Evolutionary conservation across 1,284 basidiomycete species (phyloP).

Genomic region (Earliella scabrosa): DNA sequence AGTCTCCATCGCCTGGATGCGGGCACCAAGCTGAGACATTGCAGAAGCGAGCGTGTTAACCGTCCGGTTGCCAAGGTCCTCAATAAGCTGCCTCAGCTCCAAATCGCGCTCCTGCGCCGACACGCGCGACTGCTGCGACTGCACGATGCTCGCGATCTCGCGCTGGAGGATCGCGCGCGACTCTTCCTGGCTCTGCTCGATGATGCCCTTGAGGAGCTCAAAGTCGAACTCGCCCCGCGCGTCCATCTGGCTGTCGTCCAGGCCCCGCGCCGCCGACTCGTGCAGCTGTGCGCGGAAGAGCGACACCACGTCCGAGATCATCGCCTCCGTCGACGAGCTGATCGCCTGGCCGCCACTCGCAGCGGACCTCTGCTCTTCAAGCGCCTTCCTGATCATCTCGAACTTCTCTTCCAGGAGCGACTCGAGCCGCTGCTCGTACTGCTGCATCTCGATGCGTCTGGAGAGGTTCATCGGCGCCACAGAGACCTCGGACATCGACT

Average conservation of each 20-base stretch:
- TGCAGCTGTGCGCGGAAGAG: conserved; percentile 70
- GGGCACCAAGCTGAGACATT: conserved; percentile 62
- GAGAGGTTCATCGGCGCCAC: conserved; percentile 57
- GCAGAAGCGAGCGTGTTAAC: conserved; percentile 60
- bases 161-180: conserved; percentile 57
- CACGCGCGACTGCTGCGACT: conserved; percentile 29
- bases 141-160: conserved; percentile 53
- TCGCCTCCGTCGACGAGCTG: conserved; percentile 54
- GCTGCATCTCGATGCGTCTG: conserved; percentile 59
- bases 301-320: conserved; percentile 67
- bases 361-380: conserved; percentile 25
- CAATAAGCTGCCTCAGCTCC: conserved; percentile 44
- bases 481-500: conserved; percentile 46
- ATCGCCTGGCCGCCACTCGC: conserved; percentile 31
- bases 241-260: conserved; percentile 71
- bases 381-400: conserved; percentile 42
- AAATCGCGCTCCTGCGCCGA: conserved; percentile 26
- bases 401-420: conserved; percentile 70
- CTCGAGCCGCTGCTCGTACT: conserved; percentile 61
- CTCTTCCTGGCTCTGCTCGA: conserved; percentile 70
- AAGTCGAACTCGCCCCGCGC: conserved; percentile 78
- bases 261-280: conserved; percentile 56
- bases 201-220: conserved; percentile 69
- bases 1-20: conserved; percentile 56
- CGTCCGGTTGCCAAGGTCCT: conserved; percentile 59